Evolutionary conservation across 768 basidiomycete genomes (phyloP).

Genomic region (Leccinum longicurvipes): DNA sequence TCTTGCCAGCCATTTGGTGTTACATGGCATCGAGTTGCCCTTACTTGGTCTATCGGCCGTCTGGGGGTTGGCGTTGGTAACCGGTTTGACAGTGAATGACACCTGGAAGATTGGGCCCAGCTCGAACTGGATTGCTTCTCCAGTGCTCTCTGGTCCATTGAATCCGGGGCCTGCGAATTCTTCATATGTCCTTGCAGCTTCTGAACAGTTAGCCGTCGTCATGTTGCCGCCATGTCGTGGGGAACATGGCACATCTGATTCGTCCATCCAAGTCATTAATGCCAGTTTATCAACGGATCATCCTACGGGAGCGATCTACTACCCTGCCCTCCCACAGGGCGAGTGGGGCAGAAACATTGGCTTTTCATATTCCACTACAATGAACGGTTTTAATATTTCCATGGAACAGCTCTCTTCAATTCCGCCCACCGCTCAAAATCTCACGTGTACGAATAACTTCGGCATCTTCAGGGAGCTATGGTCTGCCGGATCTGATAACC

Average conservation of each 20-base stretch:
- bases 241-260: not conserved
- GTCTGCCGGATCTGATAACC: constrained; percentile 4
- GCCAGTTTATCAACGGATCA: not conserved
- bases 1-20: constrained; percentile 3
- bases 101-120: not conserved
- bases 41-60: constrained; percentile 5
- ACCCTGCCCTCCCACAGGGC: constrained; percentile 4
- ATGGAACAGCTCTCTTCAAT: constrained; percentile 9
- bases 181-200: not conserved
- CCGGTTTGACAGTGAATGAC: constrained; percentile 8
- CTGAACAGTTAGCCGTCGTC: constrained; percentile 1
- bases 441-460: not conserved
- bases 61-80: constrained; percentile 12
- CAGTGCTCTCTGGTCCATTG: constrained; percentile 3
- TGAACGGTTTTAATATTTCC: constrained; percentile 17
- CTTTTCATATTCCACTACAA: not conserved
- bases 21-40: constrained; percentile 5
- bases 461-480: not conserved
- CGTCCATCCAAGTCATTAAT: constrained; percentile 7
- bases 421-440: constrained; percentile 7
- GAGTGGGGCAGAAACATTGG: not conserved
- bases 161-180: not conserved
- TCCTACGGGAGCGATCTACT: constrained; percentile 4
- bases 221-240: constrained; percentile 3
- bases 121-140: rapidly evolving